These are phyloP conservation scores for Clonostachys solani DNA, from an alignment of 2,329 filamentous ascomycete species.

Conservation along the genomic window DNA sequence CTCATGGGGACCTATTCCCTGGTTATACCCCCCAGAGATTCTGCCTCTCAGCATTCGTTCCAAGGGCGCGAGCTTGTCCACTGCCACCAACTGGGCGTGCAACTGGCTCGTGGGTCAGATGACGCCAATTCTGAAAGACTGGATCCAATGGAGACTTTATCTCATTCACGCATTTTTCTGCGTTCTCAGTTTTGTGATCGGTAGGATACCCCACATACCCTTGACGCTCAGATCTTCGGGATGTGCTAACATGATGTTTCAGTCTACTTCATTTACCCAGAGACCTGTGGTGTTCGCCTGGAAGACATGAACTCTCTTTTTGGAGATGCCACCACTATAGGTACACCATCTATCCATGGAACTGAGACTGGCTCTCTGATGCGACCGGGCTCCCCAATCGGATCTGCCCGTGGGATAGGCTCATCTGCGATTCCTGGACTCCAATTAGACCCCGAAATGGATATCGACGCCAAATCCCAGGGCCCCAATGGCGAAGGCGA, in stretches of 20 bases:
- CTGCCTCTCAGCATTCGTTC: constrained; percentile 93
- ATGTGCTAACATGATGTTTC: constrained; percentile 9
- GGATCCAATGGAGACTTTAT: constrained; percentile 91
- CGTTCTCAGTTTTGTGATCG: constrained; percentile 89
- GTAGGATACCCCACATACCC: constrained; percentile 57
- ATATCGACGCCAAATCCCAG: constrained; percentile 39
- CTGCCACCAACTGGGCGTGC: constrained; percentile 95
- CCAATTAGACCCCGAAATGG: constrained; percentile 70
- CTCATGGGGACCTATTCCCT: constrained; percentile 93
- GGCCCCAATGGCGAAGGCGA: constrained; percentile 21
- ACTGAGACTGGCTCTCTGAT: constrained; percentile 78
- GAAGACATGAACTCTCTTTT: constrained; percentile 97
- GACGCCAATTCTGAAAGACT: constrained; percentile 88
- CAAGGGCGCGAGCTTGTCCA: constrained; percentile 94
- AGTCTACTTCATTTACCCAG: constrained; percentile 98
- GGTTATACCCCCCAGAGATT: constrained; percentile 98
- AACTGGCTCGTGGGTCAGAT: constrained; percentile 99
- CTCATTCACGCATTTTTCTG: constrained; percentile 97
- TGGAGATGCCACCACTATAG: constrained; percentile 80
- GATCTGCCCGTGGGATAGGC: constrained; percentile 63
- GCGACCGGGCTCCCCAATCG: constrained; percentile 66
- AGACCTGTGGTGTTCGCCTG: constrained; percentile 89
- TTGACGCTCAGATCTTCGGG: not conserved
- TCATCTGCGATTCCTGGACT: constrained; percentile 74
- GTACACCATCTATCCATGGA: constrained; percentile 70